These are phyloP conservation scores for Tolypocladium guangdongense DNA, from an alignment of 2,329 filamentous ascomycete genomes.

Conservation along the genomic window DNA sequence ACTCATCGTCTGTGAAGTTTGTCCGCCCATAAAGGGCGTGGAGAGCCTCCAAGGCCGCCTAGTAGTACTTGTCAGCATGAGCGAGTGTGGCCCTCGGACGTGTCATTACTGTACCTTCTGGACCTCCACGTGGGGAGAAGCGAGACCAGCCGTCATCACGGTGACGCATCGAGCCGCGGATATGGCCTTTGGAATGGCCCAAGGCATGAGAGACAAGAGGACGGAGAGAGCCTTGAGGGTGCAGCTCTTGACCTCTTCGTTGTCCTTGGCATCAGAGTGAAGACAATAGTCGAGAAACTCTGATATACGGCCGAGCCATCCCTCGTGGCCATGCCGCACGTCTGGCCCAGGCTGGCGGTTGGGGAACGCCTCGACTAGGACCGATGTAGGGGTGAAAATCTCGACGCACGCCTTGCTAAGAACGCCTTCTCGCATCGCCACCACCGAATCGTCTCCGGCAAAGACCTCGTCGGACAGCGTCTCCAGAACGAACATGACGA, in stretches of 20 bases:
- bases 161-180: constrained; percentile 58
- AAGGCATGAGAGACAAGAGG: constrained; percentile 69
- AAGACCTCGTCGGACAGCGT: constrained; percentile 92
- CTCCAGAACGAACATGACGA: constrained; percentile 82
- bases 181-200: constrained; percentile 79
- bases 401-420: constrained; percentile 87
- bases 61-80: constrained; percentile 1
- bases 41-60: constrained; percentile 75
- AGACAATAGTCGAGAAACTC: constrained; percentile 65
- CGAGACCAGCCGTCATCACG: constrained; percentile 60
- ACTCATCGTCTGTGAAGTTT: constrained; percentile 67
- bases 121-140: constrained; percentile 57
- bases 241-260: constrained; percentile 56
- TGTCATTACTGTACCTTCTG: constrained; percentile 46
- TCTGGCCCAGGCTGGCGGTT: constrained; percentile 57
- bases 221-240: constrained; percentile 68
- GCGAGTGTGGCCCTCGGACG: not conserved
- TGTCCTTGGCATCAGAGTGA: constrained; percentile 50
- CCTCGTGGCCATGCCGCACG: constrained; percentile 68
- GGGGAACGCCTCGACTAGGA: constrained; percentile 67
- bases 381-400: constrained; percentile 72
- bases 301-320: constrained; percentile 74
- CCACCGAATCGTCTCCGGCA: constrained; percentile 77
- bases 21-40: constrained; percentile 69
- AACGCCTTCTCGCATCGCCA: constrained; percentile 69